These are phyloP conservation scores for Floccularia luteovirens DNA, from an alignment of 768 basidiomycete genomes.

Conservation along the genomic window DNA sequence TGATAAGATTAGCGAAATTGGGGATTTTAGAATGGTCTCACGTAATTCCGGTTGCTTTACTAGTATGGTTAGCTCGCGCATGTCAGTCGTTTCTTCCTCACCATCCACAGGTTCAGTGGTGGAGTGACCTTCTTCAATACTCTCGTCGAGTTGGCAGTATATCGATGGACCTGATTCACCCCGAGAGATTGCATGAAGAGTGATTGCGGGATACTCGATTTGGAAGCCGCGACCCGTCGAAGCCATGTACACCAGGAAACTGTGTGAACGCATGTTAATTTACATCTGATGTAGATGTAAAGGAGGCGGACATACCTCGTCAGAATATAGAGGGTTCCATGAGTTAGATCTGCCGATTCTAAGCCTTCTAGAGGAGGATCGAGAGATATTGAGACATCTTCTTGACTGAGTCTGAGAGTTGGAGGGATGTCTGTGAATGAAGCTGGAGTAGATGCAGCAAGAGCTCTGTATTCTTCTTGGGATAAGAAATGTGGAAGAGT, in stretches of 20 bases:
- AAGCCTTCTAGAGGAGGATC: conserved; percentile 66
- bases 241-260: conserved; percentile 75
- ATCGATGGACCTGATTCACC: conserved; percentile 58
- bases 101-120: conserved; percentile 13
- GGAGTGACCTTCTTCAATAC: conserved; percentile 24
- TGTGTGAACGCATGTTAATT: conserved; percentile 16
- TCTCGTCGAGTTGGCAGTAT: conserved; percentile 92
- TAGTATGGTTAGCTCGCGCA: conserved; percentile 78
- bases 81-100: conserved; percentile 34
- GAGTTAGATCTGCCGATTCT: conserved; percentile 35
- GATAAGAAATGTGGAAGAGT: conserved; percentile 29
- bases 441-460: conserved; percentile 74
- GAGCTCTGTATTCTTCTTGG: conserved; percentile 56
- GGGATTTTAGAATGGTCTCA: conserved; percentile 29
- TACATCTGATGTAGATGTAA: background rate
- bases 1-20: conserved; percentile 1
- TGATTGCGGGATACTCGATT: conserved; percentile 84
- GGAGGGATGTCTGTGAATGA: conserved; percentile 86
- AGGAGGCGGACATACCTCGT: conserved; percentile 54
- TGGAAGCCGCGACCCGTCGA: conserved; percentile 67
- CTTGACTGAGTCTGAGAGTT: conserved; percentile 67
- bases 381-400: conserved; percentile 59
- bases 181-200: conserved; percentile 88
- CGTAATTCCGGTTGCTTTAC: conserved; percentile 52
- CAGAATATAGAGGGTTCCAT: conserved; percentile 76